phyloP scores from a whole-genome alignment of 345 rosid species.

The Pugionium dolabratum region DNA sequence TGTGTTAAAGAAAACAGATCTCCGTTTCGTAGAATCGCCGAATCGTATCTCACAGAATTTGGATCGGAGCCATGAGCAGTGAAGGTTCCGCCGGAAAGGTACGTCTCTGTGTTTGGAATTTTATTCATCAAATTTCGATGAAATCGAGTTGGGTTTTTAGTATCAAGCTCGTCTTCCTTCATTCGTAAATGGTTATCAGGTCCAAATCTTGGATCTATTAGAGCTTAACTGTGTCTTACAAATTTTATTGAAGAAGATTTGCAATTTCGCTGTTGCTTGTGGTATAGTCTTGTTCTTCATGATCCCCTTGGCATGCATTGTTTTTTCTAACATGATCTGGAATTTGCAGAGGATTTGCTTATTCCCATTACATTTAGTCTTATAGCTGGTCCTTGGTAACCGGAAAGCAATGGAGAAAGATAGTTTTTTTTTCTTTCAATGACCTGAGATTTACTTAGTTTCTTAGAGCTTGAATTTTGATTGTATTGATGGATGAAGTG shows the following conservation, averaged over 20 bases:
- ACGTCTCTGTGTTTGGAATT: constrained; percentile 6
- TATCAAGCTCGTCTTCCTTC: constrained; percentile 9
- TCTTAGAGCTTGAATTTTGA: not conserved
- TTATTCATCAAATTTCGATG: not conserved
- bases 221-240: not conserved
- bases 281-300: constrained; percentile 1
- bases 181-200: not conserved
- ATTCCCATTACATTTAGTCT: not conserved
- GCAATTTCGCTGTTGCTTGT: not conserved
- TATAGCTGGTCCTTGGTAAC: not conserved
- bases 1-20: constrained; percentile 4
- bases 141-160: constrained; percentile 2
- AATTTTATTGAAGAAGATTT: not conserved
- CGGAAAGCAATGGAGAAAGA: not conserved
- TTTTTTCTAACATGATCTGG: constrained; percentile 4
- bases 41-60: constrained; percentile 9
- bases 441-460: not conserved
- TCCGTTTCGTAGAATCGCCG: constrained; percentile 12
- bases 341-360: too few species aligned
- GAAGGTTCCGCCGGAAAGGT: constrained; percentile 36
- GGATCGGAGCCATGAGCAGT: constrained; percentile 18
- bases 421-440: not conserved
- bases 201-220: constrained; percentile 16
- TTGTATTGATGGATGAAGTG: not conserved
- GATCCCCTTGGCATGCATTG: constrained; percentile 31